A percentile compares a stretch with the other conserved stretches of the same genome.
phyloP scores from a whole-genome alignment of 2,329 filamentous ascomycete genomes.

The Trichoderma arundinaceum region DNA sequence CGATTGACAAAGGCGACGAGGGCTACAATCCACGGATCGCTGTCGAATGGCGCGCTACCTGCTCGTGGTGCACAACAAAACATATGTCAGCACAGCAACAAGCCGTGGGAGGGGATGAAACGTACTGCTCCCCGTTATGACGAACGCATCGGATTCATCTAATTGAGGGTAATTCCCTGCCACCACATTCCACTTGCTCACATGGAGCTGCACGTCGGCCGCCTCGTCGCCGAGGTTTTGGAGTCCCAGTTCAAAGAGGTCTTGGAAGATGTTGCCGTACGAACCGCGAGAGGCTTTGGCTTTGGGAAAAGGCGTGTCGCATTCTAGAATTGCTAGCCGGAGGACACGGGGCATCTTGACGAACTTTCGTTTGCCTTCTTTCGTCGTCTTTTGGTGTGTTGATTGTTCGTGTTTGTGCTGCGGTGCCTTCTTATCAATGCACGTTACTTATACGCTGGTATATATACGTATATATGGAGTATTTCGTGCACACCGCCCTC shows the following conservation, averaged over 20 bases:
- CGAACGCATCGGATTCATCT: background rate
- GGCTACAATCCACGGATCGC: background rate
- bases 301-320: background rate
- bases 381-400: background rate
- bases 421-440: too few species aligned
- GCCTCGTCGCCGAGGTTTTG: background rate
- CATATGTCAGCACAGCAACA: background rate
- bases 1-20: constrained; percentile 45
- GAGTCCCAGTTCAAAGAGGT: background rate
- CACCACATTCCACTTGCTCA: constrained; percentile 2
- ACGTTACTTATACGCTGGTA: background rate
- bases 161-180: background rate
- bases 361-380: background rate
- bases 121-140: background rate
- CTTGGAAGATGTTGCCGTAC: constrained; percentile 7
- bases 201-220: background rate
- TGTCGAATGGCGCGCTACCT: background rate
- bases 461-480: too few species aligned
- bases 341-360: background rate
- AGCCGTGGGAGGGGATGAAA: background rate
- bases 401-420: too few species aligned
- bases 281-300: background rate
- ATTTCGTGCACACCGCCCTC: too few species aligned
- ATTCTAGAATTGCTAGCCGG: background rate
- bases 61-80: background rate